These are phyloP conservation scores for Lizonia empirigonia DNA, from an alignment of 2,329 filamentous ascomycete species.

Conservation along the genomic window DNA sequence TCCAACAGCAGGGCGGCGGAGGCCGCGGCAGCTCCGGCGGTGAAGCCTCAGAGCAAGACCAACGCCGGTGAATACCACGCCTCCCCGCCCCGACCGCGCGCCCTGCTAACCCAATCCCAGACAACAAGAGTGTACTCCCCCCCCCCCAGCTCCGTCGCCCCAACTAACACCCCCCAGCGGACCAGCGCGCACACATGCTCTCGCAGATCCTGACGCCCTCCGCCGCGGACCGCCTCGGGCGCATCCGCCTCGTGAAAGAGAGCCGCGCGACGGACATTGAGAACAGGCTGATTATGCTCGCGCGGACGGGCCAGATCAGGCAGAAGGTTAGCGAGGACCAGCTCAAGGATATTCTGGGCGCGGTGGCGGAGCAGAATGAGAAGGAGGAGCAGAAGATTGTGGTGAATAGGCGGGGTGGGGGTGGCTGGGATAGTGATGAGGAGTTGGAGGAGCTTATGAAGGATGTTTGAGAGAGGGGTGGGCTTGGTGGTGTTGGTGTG, in stretches of 20 bases:
- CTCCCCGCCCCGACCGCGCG: slow-evolving; percentile 18
- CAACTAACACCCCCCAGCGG: slow-evolving; percentile 56
- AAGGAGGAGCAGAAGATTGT: slow-evolving; percentile 74
- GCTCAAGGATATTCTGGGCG: slow-evolving; percentile 87
- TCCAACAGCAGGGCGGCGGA: slow-evolving; percentile 72
- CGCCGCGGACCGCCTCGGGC: slow-evolving; percentile 88
- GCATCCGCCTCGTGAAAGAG: slow-evolving; percentile 95
- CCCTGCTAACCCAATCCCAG: slow-evolving; percentile 9
- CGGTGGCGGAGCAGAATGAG: slow-evolving; percentile 76
- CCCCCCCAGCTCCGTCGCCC: slow-evolving; percentile 42
- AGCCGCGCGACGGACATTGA: slow-evolving; percentile 88
- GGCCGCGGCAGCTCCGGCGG: slow-evolving; percentile 53
- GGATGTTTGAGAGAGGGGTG: slow-evolving; percentile 38
- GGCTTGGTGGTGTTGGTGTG: too few species aligned
- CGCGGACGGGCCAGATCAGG: slow-evolving; percentile 82
- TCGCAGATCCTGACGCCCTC: slow-evolving; percentile 93
- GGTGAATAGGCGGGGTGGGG: slow-evolving; percentile 79
- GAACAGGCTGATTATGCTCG: slow-evolving; percentile 89
- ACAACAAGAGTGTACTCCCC: slow-evolving; percentile 29
- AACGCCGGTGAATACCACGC: slow-evolving; percentile 40
- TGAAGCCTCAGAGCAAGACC: slow-evolving; percentile 60
- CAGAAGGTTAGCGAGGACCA: slow-evolving; percentile 90
- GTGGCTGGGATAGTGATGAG: slow-evolving; percentile 78
- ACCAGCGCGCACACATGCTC: slow-evolving; percentile 78
- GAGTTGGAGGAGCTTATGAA: slow-evolving; percentile 63